phyloP scores from a whole-genome alignment of 129 eudicot species.

The Artemisia argyi region DNA sequence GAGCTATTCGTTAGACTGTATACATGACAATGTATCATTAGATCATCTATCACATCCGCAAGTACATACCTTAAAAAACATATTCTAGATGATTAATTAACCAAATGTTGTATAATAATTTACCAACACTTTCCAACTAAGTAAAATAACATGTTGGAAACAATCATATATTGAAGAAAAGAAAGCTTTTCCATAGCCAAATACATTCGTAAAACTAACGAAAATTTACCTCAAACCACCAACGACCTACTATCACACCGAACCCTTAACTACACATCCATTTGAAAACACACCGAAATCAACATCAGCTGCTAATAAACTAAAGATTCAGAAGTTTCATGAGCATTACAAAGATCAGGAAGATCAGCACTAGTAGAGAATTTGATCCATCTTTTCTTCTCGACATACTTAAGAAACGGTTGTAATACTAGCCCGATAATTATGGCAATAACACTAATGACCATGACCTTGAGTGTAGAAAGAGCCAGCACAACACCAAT shows the following conservation, averaged over 20 bases:
- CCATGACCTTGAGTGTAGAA: slow-evolving; percentile 61
- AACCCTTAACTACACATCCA: slow-evolving; percentile 18
- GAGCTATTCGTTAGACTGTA: background rate
- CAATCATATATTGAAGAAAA: slow-evolving; percentile 20
- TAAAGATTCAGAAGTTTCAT: slow-evolving; percentile 32
- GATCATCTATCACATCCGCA: slow-evolving; percentile 17
- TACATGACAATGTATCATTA: background rate
- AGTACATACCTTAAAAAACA: background rate
- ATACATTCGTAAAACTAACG: background rate
- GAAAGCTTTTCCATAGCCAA: slow-evolving; percentile 12
- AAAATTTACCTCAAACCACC: slow-evolving; percentile 14
- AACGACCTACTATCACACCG: slow-evolving; percentile 29
- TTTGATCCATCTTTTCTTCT: slow-evolving; percentile 65
- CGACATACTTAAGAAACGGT: slow-evolving; percentile 49
- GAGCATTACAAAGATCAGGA: slow-evolving; percentile 51
- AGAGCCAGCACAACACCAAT: slow-evolving; percentile 68
- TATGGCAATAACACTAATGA: slow-evolving; percentile 57
- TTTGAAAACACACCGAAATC: slow-evolving; percentile 25
- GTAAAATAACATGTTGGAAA: slow-evolving; percentile 31
- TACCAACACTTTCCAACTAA: slow-evolving; percentile 20
- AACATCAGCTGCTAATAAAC: slow-evolving; percentile 31
- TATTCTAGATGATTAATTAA: background rate
- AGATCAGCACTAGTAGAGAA: slow-evolving; percentile 58
- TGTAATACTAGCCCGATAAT: slow-evolving; percentile 59
- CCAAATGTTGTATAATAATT: background rate